Percentiles rank a stretch among this genome's conserved stretches.
Evolutionary conservation across 768 basidiomycete species (phyloP).

Genomic region (Lactarius sp.): DNA sequence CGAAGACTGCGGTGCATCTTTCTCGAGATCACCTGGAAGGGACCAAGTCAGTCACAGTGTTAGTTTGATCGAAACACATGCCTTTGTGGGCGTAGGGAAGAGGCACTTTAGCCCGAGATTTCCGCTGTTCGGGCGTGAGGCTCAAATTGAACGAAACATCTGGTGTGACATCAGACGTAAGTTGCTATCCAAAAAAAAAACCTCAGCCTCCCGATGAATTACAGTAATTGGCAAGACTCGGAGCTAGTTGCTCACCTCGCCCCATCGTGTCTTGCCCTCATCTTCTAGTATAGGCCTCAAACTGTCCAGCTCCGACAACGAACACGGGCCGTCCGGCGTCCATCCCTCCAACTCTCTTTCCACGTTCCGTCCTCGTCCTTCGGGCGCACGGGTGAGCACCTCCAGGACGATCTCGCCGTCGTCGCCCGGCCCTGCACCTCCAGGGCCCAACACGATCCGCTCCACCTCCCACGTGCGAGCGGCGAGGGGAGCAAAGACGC

Average conservation of each 20-base stretch:
- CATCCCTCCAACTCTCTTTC: constrained; percentile 66
- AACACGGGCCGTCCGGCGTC: constrained; percentile 41
- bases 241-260: constrained; percentile 19
- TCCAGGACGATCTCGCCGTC: constrained; percentile 60
- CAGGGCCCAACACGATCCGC: constrained; percentile 51
- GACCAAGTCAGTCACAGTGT: constrained; percentile 31
- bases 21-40: constrained; percentile 30
- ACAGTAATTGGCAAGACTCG: too few relatives aligned
- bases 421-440: constrained; percentile 44
- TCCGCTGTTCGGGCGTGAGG: constrained; percentile 77
- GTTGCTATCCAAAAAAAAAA: constrained; percentile 27
- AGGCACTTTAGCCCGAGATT: constrained; percentile 74
- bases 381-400: constrained; percentile 45
- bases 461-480: constrained; percentile 57
- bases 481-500: constrained; percentile 64
- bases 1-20: constrained; percentile 26
- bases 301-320: constrained; percentile 46
- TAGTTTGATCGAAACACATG: constrained; percentile 28
- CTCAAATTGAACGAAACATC: constrained; percentile 78
- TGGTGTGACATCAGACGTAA: constrained; percentile 40
- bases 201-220: constrained; percentile 2
- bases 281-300: constrained; percentile 44
- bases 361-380: constrained; percentile 46
- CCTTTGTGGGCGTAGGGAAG: constrained; percentile 90
- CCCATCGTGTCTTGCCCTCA: constrained; percentile 31